These are phyloP conservation scores for Mariannaea sp. DNA, from an alignment of 2,329 filamentous ascomycete species.

Conservation along the genomic window DNA sequence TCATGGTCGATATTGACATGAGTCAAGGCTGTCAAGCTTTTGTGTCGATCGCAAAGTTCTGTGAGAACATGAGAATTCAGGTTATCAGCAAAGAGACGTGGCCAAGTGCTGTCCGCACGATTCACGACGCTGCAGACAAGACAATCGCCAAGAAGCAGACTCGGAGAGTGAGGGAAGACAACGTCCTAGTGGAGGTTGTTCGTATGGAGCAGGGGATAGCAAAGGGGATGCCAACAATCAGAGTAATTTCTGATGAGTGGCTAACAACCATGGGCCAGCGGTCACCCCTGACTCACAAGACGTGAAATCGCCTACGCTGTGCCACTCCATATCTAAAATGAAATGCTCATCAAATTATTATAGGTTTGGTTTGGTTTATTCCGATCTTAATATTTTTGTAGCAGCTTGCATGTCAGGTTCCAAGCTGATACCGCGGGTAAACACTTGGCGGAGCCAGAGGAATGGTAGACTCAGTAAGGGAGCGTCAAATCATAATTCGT, in stretches of 20 bases:
- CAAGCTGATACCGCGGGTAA: no score
- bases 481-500: conserved; percentile 20
- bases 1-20: not conserved
- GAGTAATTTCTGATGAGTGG: not conserved
- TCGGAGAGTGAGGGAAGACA: not conserved
- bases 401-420: no score
- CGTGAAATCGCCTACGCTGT: no score
- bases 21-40: not conserved
- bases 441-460: no score
- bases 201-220: not conserved
- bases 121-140: not conserved
- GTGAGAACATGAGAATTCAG: not conserved
- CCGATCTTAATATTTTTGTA: no score
- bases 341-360: no score
- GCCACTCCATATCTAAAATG: no score
- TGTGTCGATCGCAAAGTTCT: not conserved
- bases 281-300: no score
- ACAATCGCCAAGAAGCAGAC: not conserved
- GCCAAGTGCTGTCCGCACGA: not conserved
- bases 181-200: not conserved
- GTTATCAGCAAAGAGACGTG: not conserved
- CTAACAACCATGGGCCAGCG: no score
- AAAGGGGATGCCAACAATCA: not conserved
- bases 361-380: no score
- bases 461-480: no score